Percentiles rank a stretch among this genome's conserved stretches.
Evolutionary conservation across 2,329 filamentous ascomycete species (phyloP).

Genomic region (Ophiostoma australiae): DNA sequence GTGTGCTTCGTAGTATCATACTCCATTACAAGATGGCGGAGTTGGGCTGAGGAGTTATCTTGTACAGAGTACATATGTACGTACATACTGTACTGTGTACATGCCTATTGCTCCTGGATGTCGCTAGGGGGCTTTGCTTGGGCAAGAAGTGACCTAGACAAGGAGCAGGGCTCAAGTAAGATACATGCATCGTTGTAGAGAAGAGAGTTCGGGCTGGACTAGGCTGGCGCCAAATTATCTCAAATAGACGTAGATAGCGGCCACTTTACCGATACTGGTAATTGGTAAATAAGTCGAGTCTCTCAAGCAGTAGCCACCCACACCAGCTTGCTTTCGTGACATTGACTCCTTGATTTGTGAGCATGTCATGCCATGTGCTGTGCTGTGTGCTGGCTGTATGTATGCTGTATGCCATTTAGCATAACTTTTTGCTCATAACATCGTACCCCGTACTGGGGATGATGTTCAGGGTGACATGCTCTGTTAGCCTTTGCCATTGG

Average conservation of each 20-base stretch:
- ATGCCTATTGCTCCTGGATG: background rate
- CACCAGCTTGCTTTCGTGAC: background rate
- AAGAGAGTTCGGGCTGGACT: background rate
- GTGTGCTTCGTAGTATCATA: background rate
- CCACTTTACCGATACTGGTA: constrained; percentile 34
- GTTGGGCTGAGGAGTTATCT: constrained; percentile 24
- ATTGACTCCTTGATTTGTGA: constrained; percentile 23
- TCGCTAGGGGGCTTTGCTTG: background rate
- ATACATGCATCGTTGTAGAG: background rate
- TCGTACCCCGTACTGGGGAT: background rate
- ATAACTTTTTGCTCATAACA: too few species aligned
- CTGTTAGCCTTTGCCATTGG: background rate
- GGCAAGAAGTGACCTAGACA: background rate
- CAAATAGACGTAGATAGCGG: constrained; percentile 23
- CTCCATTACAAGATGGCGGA: constrained; percentile 24
- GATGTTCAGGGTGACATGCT: constrained; percentile 8
- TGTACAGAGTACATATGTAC: constrained; percentile 15
- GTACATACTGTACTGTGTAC: constrained; percentile 22
- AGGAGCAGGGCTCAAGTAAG: background rate
- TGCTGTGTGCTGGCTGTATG: background rate
- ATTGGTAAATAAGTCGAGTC: constrained; percentile 26
- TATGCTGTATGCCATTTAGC: too few species aligned
- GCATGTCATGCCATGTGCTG: constrained; percentile 1
- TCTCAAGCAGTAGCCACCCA: constrained; percentile 29
- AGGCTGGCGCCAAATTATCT: background rate